phyloP scores from a whole-genome alignment of 495 filamentous ascomycete genomes.

The Penicillium alfredii region DNA sequence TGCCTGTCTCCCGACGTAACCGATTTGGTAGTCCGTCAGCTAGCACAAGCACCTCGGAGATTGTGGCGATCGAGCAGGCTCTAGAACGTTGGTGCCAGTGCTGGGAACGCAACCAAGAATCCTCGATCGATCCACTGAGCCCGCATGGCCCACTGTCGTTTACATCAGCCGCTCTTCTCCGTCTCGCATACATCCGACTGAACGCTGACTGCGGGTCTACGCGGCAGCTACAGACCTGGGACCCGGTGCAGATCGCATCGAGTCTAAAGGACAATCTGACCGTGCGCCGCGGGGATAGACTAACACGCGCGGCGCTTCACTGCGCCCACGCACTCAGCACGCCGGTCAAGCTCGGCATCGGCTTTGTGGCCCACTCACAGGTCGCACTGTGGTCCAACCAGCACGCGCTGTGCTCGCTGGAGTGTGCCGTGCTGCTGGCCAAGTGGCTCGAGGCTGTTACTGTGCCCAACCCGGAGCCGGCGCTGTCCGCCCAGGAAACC shows the following conservation, averaged over 20 bases:
- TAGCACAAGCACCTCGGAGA: slow-evolving; percentile 43
- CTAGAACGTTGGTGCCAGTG: slow-evolving; percentile 57
- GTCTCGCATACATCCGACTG: slow-evolving; percentile 63
- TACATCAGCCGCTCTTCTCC: slow-evolving; percentile 59
- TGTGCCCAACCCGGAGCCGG: slow-evolving; percentile 25
- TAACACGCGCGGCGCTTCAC: slow-evolving; percentile 57
- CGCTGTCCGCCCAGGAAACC: slow-evolving; percentile 49
- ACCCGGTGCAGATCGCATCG: slow-evolving; percentile 53
- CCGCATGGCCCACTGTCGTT: slow-evolving; percentile 58
- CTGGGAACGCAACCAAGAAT: slow-evolving; percentile 53
- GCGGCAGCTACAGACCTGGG: slow-evolving; percentile 55
- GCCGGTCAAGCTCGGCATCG: slow-evolving; percentile 62
- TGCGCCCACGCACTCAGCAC: slow-evolving; percentile 65
- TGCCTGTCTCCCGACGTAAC: slow-evolving; percentile 38
- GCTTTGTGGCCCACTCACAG: slow-evolving; percentile 63
- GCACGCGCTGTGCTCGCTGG: slow-evolving; percentile 61
- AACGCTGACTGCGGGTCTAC: slow-evolving; percentile 60
- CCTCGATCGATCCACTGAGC: slow-evolving; percentile 44
- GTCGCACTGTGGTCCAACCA: slow-evolving; percentile 68
- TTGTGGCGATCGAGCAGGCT: slow-evolving; percentile 52
- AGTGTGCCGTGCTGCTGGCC: slow-evolving; percentile 61
- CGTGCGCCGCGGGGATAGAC: slow-evolving; percentile 49
- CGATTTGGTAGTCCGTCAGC: slow-evolving; percentile 23
- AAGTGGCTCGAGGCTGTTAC: slow-evolving; percentile 47
- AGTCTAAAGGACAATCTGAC: slow-evolving; percentile 53